A percentile compares a stretch with the other conserved stretches of the same genome.
Conservation (phyloP, 1,139 yeast genomes). For the Kluyveromyces sp. region DNA sequence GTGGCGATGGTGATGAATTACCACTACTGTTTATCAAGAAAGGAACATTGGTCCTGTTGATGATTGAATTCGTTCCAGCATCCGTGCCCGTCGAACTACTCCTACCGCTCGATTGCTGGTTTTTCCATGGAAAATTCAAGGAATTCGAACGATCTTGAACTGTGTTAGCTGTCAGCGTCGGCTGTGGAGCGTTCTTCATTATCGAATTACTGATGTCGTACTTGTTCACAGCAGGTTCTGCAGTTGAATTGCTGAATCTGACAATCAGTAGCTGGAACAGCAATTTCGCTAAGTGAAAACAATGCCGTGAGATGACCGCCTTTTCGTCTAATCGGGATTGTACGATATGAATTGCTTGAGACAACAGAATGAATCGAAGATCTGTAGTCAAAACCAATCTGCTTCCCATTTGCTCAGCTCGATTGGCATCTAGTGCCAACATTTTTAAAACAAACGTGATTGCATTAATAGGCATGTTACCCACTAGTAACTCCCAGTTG, state of each 20-base stretch:
- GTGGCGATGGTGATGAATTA: conserved; percentile 1
- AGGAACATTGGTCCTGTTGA: conserved; percentile 1
- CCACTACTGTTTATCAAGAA: not conserved
- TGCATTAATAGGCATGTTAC: conserved; percentile 56
- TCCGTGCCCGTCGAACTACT: not conserved
- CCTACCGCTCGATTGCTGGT: not conserved
- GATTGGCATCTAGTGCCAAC: conserved; percentile 46
- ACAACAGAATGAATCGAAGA: conserved; percentile 27
- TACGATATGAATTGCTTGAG: conserved; percentile 28
- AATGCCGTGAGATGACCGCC: conserved; percentile 29
- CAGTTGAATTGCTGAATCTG: conserved; percentile 16
- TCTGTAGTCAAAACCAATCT: conserved; percentile 26
- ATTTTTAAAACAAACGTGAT: conserved; percentile 47
- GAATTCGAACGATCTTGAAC: conserved; percentile 1
- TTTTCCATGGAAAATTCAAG: not conserved
- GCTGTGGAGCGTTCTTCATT: conserved; percentile 11
- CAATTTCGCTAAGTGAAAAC: conserved; percentile 29
- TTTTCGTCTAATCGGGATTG: conserved; percentile 29
- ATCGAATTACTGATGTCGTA: conserved; percentile 9
- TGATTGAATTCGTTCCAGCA: not conserved
- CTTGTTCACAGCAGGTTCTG: conserved; percentile 10
- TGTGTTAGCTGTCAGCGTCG: conserved; percentile 11
- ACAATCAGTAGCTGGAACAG: conserved; percentile 27
- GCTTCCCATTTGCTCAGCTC: conserved; percentile 14
- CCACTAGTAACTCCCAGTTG: conserved; percentile 50